These are phyloP conservation scores for Eragrostis nindensis DNA, from an alignment of 176 grass and related monocot species.

Conservation along the genomic window DNA sequence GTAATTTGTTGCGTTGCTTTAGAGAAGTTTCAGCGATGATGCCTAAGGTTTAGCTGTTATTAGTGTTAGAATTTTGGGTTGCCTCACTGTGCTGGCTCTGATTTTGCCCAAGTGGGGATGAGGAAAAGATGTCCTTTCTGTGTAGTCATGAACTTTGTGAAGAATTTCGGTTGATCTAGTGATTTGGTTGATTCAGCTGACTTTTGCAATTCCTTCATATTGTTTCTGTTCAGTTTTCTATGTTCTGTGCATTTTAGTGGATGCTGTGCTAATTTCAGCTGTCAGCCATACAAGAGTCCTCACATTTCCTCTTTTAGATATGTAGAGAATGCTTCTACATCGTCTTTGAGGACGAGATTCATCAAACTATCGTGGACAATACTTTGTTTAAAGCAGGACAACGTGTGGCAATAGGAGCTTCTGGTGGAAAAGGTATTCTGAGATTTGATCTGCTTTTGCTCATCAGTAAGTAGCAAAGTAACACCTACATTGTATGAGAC, in stretches of 20 bases:
- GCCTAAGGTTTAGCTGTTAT: not conserved
- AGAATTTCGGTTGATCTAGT: not conserved
- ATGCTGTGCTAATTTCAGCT: too few relatives aligned
- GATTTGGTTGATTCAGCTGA: not conserved
- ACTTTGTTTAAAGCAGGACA: constrained; percentile 85
- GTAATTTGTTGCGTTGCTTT: not conserved
- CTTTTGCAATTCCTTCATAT: not conserved
- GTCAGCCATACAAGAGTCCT: not conserved
- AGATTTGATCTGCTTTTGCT: not conserved
- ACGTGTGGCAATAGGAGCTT: constrained; percentile 92
- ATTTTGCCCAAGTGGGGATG: not conserved
- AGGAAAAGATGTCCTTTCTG: not conserved
- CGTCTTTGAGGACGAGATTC: constrained; percentile 94
- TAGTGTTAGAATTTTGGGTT: not conserved
- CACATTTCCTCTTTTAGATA: constrained; percentile 57
- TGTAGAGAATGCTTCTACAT: constrained; percentile 88
- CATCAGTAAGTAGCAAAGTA: constrained; percentile 1
- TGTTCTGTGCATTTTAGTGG: too few relatives aligned
- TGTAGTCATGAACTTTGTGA: not conserved
- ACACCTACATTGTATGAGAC: not conserved
- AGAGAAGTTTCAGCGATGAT: not conserved
- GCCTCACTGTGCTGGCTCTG: not conserved
- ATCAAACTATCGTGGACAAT: constrained; percentile 78
- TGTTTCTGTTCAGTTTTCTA: too few relatives aligned
- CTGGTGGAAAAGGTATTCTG: constrained; percentile 86